Percentiles rank a stretch among this genome's conserved stretches.
phyloP scores from a whole-genome alignment of 192 early-diverging fungal genomes.

The Backusella morwellensis region DNA sequence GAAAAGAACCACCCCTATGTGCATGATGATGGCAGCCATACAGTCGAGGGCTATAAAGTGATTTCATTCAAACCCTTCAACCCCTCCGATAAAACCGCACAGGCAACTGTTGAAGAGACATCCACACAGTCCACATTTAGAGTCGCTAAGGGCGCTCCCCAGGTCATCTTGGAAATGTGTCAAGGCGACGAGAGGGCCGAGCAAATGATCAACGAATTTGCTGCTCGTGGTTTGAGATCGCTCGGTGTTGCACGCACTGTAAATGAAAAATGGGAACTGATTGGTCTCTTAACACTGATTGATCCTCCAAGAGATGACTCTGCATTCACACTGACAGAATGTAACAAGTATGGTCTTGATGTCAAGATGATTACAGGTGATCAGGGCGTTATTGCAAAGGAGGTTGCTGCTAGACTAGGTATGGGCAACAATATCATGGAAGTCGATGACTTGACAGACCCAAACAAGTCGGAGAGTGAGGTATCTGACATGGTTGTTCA shows the following conservation, averaged over 20 bases:
- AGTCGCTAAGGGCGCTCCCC: slow-evolving; percentile 73
- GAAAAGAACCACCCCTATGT: slow-evolving; percentile 47
- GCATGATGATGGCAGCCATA: slow-evolving; percentile 41
- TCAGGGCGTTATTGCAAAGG: slow-evolving; percentile 70
- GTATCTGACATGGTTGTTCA: slow-evolving; percentile 53
- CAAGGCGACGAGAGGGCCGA: slow-evolving; percentile 49
- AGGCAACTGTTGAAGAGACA: slow-evolving; percentile 58
- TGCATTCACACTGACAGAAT: slow-evolving; percentile 63
- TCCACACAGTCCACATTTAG: slow-evolving; percentile 50
- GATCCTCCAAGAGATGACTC: slow-evolving; percentile 72
- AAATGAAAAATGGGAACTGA: slow-evolving; percentile 52
- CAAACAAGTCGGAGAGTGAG: slow-evolving; percentile 42
- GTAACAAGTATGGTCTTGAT: slow-evolving; percentile 57
- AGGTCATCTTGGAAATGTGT: slow-evolving; percentile 60
- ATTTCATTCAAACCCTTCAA: slow-evolving; percentile 73
- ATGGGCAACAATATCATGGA: slow-evolving; percentile 66
- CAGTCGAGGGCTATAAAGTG: slow-evolving; percentile 69
- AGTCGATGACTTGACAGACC: slow-evolving; percentile 53
- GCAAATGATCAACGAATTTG: slow-evolving; percentile 55
- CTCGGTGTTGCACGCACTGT: slow-evolving; percentile 67
- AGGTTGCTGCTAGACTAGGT: slow-evolving; percentile 65
- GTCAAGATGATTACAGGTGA: slow-evolving; percentile 86
- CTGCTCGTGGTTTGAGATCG: slow-evolving; percentile 65
- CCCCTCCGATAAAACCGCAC: slow-evolving; percentile 65
- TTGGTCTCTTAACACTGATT: slow-evolving; percentile 64